A percentile compares a stretch with the other conserved stretches of the same genome.
These are phyloP conservation scores for Cordyceps tenuipes DNA, from an alignment of 2,329 filamentous ascomycete genomes.

Conservation along the genomic window DNA sequence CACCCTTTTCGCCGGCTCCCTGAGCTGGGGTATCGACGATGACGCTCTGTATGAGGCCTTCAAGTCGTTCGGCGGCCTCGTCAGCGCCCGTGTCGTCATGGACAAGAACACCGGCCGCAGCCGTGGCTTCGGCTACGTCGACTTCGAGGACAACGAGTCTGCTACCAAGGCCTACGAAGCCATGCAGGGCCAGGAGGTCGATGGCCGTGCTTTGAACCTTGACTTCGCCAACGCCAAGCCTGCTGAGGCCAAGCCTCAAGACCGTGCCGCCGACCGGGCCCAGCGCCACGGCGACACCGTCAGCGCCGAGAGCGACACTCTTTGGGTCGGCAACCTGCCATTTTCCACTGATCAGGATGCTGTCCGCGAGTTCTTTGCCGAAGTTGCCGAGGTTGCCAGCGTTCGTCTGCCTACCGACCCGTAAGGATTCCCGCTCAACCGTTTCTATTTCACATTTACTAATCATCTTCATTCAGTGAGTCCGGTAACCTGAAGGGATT, in stretches of 20 bases:
- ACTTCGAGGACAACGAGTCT: slow-evolving; percentile 62
- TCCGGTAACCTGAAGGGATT: slow-evolving; percentile 83
- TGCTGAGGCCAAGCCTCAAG: slow-evolving; percentile 41
- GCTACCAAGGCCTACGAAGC: slow-evolving; percentile 64
- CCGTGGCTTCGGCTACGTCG: slow-evolving; percentile 90
- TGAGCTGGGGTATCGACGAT: slow-evolving; percentile 87
- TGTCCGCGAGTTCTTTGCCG: slow-evolving; percentile 65
- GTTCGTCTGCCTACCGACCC: slow-evolving; percentile 83
- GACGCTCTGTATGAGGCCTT: slow-evolving; percentile 74
- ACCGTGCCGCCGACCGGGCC: slow-evolving; percentile 56
- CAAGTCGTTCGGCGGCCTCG: slow-evolving; percentile 65
- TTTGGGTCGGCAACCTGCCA: slow-evolving; percentile 86
- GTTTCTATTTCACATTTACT: background rate
- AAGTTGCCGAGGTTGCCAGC: slow-evolving; percentile 62
- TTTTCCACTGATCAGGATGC: slow-evolving; percentile 74
- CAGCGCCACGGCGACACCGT: slow-evolving; percentile 68
- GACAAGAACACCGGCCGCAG: slow-evolving; percentile 75
- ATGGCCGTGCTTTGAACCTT: slow-evolving; percentile 67
- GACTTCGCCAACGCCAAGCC: slow-evolving; percentile 66
- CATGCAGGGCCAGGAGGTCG: slow-evolving; percentile 67
- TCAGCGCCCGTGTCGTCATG: slow-evolving; percentile 70
- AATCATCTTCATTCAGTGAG: slow-evolving; percentile 42
- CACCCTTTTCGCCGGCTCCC: slow-evolving; percentile 82
- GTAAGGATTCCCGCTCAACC: slow-evolving; percentile 29
- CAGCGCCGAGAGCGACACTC: slow-evolving; percentile 74